Base-by-base conservation (phyloP, 805 yeast genomes). In the Zygotorulaspora florentina region DNA sequence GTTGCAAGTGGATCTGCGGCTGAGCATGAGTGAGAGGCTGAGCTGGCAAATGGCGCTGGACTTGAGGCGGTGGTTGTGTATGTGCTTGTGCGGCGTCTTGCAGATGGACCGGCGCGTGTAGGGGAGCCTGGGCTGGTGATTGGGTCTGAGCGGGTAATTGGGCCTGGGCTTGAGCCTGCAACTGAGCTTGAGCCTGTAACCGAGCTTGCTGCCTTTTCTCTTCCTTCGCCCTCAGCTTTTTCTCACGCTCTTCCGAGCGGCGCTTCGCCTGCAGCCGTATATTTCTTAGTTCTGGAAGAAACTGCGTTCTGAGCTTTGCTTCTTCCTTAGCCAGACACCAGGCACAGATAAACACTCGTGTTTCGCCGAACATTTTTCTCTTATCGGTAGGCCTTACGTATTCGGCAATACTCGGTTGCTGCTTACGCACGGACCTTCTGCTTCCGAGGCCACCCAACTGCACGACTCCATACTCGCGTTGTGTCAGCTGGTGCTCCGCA, bases 161-260 rank as follows among this genome's bases (percentile, higher is more conserved):
- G 17, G 35, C 18, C 36, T 15, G 39, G 13, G 23, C 25, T 11
- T 37, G 31, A 15, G 31, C 1, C 6, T 8, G 18, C 2, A 25
- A 29, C 3, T 15, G 42, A 17, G 39, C 20, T 23, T 39, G 35
- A 8, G 17, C 39, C 25, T 34, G 44, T 16, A 26, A 33, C 8
- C n/a, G 43, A 8, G 23, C 28, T 18, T 23, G 43, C 33, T 40
- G 29, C 39, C 36, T 35, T 38, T 39, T 45, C 23, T 45, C 41
- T n/a, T 55, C 56, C 36, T 60, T 60, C 18, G 50, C 44, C 40
- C 43, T 48, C 34, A 59, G 58, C 39, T 65, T 29, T n/a, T 44
- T 55, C 40, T 61, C 66, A 17, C 61, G 57, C 26, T 63, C 65
- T 35, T 61, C 59, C 23, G 52, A 57, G 28, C 50, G 54, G 31